Conservation (phyloP, 2,329 filamentous ascomycete genomes). For the Botrytis aclada region DNA sequence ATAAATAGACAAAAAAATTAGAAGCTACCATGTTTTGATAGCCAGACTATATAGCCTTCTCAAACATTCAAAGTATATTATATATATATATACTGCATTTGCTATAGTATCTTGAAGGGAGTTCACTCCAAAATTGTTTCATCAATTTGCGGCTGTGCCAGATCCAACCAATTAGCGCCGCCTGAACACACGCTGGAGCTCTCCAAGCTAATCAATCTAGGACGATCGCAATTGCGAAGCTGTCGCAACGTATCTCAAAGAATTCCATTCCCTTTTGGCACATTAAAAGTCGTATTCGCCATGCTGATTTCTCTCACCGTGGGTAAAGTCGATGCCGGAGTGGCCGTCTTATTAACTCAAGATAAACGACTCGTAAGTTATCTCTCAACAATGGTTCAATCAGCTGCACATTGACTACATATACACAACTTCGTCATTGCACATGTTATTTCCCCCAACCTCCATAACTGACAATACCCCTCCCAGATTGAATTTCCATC, state of each 20-base stretch:
- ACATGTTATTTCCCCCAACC: slow-evolving; percentile 5
- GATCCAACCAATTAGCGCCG: slow-evolving; percentile 15
- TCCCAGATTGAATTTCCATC: slow-evolving; percentile 97
- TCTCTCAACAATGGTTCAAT: slow-evolving; percentile 1
- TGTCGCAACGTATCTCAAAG: slow-evolving; percentile 30
- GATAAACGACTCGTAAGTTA: slow-evolving; percentile 86
- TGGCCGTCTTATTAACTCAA: slow-evolving; percentile 92
- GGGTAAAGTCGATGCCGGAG: slow-evolving; percentile 98
- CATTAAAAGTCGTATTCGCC: slow-evolving; percentile 19
- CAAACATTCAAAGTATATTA: not conserved
- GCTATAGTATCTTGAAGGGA: not conserved
- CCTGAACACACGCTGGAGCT: slow-evolving; percentile 1
- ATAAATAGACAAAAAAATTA: not conserved
- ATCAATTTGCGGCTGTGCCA: not conserved
- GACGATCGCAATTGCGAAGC: slow-evolving; percentile 22
- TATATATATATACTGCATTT: not conserved
- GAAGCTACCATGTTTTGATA: not conserved
- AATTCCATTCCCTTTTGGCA: not conserved
- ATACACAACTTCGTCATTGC: not conserved
- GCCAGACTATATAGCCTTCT: not conserved
- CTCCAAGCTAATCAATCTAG: not conserved
- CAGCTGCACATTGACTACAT: not conserved
- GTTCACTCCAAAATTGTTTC: slow-evolving; percentile 3
- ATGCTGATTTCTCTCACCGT: slow-evolving; percentile 98
- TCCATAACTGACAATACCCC: slow-evolving; percentile 25